Base-by-base conservation (phyloP, 345 rosid genomes). In the Pelargonium nanum region DNA sequence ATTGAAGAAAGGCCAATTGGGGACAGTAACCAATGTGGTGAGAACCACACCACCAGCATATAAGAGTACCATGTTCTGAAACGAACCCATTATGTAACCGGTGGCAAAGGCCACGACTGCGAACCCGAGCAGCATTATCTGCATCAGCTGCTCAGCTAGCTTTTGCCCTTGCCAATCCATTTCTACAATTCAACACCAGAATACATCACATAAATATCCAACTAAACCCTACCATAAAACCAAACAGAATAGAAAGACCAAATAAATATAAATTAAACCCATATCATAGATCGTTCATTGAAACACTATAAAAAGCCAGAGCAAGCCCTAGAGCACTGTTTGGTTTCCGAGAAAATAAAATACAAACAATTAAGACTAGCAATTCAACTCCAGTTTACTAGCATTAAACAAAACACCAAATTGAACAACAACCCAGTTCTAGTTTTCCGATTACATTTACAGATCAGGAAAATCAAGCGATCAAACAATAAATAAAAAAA, bases 81-180 rank as follows among this genome's bases (percentile, higher is more conserved):
- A 93, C 23, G 99, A 93, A 19, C 77, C 86, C 69, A 75, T 64
- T 0, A 69, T 8, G 53, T 80, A 87, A 17, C 99, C 95, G 0
- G 70, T 58, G 26, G 66, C 71, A 20, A 83, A 75, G 0, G 92
- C 83, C 48, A 68, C 78, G 24, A 72, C 84, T 2, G 88, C 90
- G 0, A 76, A 84, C 16, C 70, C 85, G 73, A 93, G 21, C 15
- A 93, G 78, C 81, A 89, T 6, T 25, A 86, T 75, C 79, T 89
- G 99, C 97, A 93, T 87, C 77, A 86, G 70, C 70, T 81, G 91
- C 91, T 93, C 97, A 19, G 95, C 88, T 22, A 84, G 63, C 80
- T 85, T 93, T 68, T 93, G 97, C 26, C 99, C 97, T 84, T 93
- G 88, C 97, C 99, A 93, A 78, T 93, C 97, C 99, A 93, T 89